Evolutionary conservation across 208 protist genomes (phyloP).

Genomic region (Entamoeba moshkovskii): DNA sequence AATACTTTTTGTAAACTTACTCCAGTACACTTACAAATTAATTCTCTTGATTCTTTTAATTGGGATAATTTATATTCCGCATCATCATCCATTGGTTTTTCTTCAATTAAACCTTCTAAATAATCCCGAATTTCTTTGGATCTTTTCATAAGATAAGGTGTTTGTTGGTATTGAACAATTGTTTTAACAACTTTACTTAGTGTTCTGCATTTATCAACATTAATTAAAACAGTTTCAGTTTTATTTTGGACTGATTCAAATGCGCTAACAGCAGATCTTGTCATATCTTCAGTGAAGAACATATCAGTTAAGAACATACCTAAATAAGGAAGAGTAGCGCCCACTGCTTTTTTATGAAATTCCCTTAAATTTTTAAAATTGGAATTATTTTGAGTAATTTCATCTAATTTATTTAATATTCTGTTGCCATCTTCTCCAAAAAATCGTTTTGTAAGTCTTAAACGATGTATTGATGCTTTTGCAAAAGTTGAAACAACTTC

Average conservation of each 20-base stretch:
- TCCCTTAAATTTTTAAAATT: neutral
- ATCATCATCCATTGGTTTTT: neutral
- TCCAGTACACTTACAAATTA: neutral
- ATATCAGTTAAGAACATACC: neutral
- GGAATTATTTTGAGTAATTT: neutral
- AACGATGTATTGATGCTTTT: neutral
- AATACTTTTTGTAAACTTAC: neutral
- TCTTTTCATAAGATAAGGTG: neutral
- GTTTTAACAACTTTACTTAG: neutral
- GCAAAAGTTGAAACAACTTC: neutral
- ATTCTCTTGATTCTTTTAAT: neutral
- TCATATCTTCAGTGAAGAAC: neutral
- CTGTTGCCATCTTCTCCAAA: neutral
- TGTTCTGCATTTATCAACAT: neutral
- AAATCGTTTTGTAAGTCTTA: neutral
- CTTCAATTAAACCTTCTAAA: neutral
- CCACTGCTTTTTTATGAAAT: neutral
- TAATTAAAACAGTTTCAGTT: neutral
- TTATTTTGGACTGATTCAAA: neutral
- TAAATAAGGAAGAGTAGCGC: neutral
- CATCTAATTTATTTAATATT: neutral
- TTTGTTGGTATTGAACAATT: neutral
- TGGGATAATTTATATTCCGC: neutral
- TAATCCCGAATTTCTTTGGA: neutral
- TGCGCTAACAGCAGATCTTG: neutral